These are phyloP conservation scores for Alternaria rosae DNA, from an alignment of 2,329 filamentous ascomycete species.

Conservation along the genomic window DNA sequence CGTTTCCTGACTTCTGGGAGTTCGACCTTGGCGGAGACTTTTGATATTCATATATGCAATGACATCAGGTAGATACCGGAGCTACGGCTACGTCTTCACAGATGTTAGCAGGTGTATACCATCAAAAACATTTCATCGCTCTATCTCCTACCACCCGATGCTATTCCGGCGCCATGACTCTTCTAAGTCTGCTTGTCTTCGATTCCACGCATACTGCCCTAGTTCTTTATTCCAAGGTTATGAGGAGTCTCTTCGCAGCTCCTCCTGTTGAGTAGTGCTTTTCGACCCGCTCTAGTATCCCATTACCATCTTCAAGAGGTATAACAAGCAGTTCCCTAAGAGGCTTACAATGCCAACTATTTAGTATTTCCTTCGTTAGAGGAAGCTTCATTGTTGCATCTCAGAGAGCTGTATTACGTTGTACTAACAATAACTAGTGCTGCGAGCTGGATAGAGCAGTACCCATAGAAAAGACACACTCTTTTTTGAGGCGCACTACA, in stretches of 20 bases:
- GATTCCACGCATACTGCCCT: not conserved
- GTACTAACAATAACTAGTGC: not conserved
- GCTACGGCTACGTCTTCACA: not conserved
- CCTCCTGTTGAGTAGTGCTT: not conserved
- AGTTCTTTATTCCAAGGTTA: not conserved
- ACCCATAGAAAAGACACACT: not conserved
- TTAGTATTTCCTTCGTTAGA: not conserved
- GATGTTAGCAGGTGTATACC: not conserved
- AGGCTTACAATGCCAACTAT: not conserved
- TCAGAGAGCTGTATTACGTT: not conserved
- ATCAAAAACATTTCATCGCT: not conserved
- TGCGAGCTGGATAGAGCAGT: not conserved
- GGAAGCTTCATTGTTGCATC: not conserved
- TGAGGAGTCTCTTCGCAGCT: not conserved
- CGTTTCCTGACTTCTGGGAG: slow-evolving; percentile 46
- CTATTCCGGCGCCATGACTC: not conserved
- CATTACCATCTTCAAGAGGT: not conserved
- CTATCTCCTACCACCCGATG: not conserved
- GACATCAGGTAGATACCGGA: not conserved
- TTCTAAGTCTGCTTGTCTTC: not conserved
- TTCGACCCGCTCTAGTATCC: not conserved
- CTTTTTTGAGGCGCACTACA: not conserved
- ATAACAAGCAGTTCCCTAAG: not conserved
- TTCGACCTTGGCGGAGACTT: slow-evolving; percentile 45
- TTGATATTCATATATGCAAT: slow-evolving; percentile 15